Conservation (phyloP, 2,329 filamentous ascomycete genomes). For the Cucurbitaria berberidis region DNA sequence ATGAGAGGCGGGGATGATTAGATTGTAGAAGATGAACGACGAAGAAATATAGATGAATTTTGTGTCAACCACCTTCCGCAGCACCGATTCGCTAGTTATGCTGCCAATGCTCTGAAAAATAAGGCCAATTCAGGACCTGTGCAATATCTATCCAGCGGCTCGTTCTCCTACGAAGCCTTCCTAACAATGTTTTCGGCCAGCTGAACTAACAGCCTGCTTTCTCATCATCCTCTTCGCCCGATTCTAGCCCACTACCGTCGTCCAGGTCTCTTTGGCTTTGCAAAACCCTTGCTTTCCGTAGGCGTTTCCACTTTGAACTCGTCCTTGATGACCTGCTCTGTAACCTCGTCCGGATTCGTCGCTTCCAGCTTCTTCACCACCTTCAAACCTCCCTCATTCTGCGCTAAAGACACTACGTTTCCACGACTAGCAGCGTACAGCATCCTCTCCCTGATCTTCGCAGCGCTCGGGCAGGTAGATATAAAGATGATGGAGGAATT, state of each 20-base stretch:
- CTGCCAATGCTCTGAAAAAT: neutral
- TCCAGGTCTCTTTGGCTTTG: slow-evolving; percentile 79
- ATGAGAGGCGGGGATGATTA: slow-evolving; percentile 36
- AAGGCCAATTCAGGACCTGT: no score
- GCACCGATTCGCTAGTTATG: no score
- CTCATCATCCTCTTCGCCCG: neutral
- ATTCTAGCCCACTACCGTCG: no score
- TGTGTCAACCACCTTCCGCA: no score
- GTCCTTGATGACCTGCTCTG: slow-evolving; percentile 66
- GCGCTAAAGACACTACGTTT: slow-evolving; percentile 69
- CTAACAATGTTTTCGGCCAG: no score
- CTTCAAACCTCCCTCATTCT: slow-evolving; percentile 67
- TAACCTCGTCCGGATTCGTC: slow-evolving; percentile 72
- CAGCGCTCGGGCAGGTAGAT: slow-evolving; percentile 76
- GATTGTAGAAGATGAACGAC: neutral
- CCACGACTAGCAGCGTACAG: slow-evolving; percentile 72
- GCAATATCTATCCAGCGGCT: no score
- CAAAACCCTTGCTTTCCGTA: slow-evolving; percentile 72
- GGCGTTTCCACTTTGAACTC: slow-evolving; percentile 75
- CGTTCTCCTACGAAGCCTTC: no score
- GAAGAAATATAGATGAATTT: neutral
- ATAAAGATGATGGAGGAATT: slow-evolving; percentile 73
- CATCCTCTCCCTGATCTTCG: slow-evolving; percentile 84
- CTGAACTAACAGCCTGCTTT: neutral
- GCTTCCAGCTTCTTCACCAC: slow-evolving; percentile 73